phyloP scores from a whole-genome alignment of 192 early-diverging fungal species.

The Mortierella claussenii region DNA sequence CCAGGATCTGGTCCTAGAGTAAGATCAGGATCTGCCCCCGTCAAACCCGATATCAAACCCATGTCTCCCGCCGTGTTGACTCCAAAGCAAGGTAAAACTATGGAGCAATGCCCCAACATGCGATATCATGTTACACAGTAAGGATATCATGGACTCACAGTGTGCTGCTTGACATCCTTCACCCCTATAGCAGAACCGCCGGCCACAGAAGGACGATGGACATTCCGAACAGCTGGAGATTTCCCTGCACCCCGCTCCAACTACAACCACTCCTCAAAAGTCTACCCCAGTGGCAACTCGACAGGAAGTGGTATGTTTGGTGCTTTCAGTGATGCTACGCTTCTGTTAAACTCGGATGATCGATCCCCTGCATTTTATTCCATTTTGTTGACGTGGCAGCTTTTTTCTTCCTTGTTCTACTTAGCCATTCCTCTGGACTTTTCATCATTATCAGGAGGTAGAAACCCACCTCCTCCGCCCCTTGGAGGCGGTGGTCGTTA shows the following conservation, averaged over 20 bases:
- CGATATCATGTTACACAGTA: too few relatives aligned
- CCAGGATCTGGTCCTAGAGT: slow-evolving; percentile 23
- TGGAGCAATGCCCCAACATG: too few relatives aligned
- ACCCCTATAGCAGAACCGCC: slow-evolving; percentile 49
- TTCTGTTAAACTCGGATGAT: not conserved
- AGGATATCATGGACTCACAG: too few relatives aligned
- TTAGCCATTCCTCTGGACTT: slow-evolving; percentile 47
- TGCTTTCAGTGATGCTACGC: not conserved
- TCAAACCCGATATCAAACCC: slow-evolving; percentile 22
- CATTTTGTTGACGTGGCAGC: slow-evolving; percentile 6
- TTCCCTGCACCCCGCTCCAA: slow-evolving; percentile 50
- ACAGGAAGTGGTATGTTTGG: slow-evolving; percentile 52
- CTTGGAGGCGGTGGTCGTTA: slow-evolving; percentile 33
- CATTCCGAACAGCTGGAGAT: slow-evolving; percentile 43
- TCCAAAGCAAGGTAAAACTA: slow-evolving; percentile 7
- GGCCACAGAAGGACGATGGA: slow-evolving; percentile 58
- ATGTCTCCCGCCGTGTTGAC: not conserved
- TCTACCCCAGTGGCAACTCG: slow-evolving; percentile 53
- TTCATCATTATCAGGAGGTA: slow-evolving; percentile 37
- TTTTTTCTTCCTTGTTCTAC: not conserved
- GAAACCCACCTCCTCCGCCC: slow-evolving; percentile 30
- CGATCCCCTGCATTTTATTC: not conserved
- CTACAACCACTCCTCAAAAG: slow-evolving; percentile 20
- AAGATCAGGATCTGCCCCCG: slow-evolving; percentile 38
- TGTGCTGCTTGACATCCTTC: too few relatives aligned